phyloP scores from a whole-genome alignment of 2,329 filamentous ascomycete species.

The Fusarium globosum region DNA sequence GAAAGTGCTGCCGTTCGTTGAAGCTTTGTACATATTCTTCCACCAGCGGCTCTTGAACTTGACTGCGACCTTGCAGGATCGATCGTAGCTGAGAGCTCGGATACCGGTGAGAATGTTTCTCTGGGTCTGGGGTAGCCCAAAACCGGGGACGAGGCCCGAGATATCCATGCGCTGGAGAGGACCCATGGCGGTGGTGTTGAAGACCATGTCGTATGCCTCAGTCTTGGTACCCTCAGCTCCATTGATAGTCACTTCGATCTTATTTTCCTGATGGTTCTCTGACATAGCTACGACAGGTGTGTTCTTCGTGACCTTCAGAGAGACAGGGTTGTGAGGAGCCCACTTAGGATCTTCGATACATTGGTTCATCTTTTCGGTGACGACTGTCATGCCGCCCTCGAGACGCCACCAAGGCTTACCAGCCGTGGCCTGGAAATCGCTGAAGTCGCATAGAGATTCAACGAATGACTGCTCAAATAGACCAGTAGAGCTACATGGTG shows the following conservation, averaged over 20 bases:
- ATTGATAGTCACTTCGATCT: conserved; percentile 1
- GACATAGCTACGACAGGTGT: conserved; percentile 7
- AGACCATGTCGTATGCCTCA: conserved; percentile 23
- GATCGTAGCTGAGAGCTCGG: conserved; percentile 18
- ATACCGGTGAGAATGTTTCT: conserved; percentile 18
- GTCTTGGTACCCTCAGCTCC: neutral
- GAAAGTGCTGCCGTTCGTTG: accelerated
- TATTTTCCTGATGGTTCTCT: neutral
- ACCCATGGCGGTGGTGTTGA: conserved; percentile 31
- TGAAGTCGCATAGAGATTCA: conserved; percentile 25
- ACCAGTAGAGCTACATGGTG: conserved; percentile 5
- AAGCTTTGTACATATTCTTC: conserved; percentile 20
- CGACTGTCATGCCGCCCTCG: conserved; percentile 27
- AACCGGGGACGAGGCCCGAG: accelerated
- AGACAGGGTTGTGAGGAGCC: neutral
- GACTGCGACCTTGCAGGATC: conserved; percentile 25
- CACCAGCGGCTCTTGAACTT: conserved; percentile 34
- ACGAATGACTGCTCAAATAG: conserved; percentile 24
- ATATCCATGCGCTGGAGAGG: conserved; percentile 28
- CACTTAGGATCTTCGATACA: neutral
- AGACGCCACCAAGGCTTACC: conserved; percentile 15
- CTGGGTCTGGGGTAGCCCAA: neutral
- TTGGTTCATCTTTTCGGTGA: conserved; percentile 21
- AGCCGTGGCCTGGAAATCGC: conserved; percentile 15
- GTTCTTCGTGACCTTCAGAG: neutral